Conservation (phyloP, 345 rosid species). For the Eutrema japonicum region DNA sequence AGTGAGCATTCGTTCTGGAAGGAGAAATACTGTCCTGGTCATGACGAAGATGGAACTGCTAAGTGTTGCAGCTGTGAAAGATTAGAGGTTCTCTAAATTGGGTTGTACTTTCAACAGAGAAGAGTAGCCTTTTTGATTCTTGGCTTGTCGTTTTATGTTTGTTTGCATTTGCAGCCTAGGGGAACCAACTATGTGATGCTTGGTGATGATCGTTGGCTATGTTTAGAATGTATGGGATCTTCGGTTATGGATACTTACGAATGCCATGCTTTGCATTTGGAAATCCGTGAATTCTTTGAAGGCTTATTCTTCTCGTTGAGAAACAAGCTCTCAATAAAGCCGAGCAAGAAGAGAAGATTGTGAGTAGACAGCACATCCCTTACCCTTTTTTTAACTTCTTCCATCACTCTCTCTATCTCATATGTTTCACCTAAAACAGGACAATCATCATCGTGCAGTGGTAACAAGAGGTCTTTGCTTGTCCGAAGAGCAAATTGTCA, state of each 20-base stretch:
- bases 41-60: constrained; percentile 28
- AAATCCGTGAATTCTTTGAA: constrained; percentile 80
- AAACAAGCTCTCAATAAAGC: constrained; percentile 86
- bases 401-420: constrained; percentile 9
- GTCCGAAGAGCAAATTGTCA: constrained; percentile 75
- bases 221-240: constrained; percentile 75
- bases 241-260: constrained; percentile 84
- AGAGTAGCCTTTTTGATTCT: neutral
- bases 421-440: constrained; percentile 46
- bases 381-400: neutral
- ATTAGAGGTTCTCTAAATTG: constrained; percentile 18
- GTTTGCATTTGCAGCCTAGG: constrained; percentile 47
- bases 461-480: constrained; percentile 93
- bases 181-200: constrained; percentile 53
- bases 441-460: constrained; percentile 62
- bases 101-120: neutral
- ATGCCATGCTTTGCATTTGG: constrained; percentile 61
- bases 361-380: constrained; percentile 37
- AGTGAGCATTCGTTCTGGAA: constrained; percentile 54
- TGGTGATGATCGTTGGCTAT: constrained; percentile 72
- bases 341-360: constrained; percentile 70
- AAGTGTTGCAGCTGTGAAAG: constrained; percentile 44
- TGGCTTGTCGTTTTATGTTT: neutral
- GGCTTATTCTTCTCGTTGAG: constrained; percentile 71
- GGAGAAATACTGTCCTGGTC: constrained; percentile 30